Conservation (phyloP, 495 filamentous ascomycete species). For the Thermochaetoides thermophila region DNA sequence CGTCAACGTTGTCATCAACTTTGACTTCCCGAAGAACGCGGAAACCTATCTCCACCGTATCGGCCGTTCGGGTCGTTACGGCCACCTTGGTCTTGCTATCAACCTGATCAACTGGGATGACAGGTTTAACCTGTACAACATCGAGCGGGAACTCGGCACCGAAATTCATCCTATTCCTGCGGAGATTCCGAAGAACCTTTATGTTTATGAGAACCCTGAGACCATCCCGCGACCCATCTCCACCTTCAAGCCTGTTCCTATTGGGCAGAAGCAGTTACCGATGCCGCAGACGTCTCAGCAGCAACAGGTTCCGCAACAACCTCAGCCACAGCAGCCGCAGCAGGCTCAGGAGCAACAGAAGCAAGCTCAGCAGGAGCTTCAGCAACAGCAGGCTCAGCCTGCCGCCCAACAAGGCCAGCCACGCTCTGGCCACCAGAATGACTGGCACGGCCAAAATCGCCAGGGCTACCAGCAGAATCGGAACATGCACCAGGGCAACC, state of each 20-base stretch:
- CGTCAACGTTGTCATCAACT: slow-evolving; percentile 99
- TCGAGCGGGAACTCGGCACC: slow-evolving; percentile 91
- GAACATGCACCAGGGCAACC: slow-evolving; percentile 24
- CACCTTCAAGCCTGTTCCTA: slow-evolving; percentile 23
- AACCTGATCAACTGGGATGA: slow-evolving; percentile 99
- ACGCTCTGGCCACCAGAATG: slow-evolving; percentile 7
- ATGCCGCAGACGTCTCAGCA: slow-evolving; percentile 11
- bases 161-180: slow-evolving; percentile 93
- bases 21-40: slow-evolving; percentile 98
- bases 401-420: slow-evolving; percentile 5
- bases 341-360: slow-evolving; percentile 12
- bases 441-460: slow-evolving; percentile 4
- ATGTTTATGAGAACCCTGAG: slow-evolving; percentile 94
- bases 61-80: slow-evolving; percentile 91
- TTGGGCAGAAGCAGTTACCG: slow-evolving; percentile 18
- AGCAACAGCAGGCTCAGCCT: slow-evolving; percentile 13
- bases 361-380: slow-evolving; percentile 15
- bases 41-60: slow-evolving; percentile 99
- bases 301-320: slow-evolving; percentile 17
- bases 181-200: slow-evolving; percentile 92
- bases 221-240: slow-evolving; percentile 68
- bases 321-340: slow-evolving; percentile 10
- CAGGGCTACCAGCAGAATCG: slow-evolving; percentile 6
- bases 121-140: slow-evolving; percentile 96
- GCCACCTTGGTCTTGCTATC: slow-evolving; percentile 92